Percentiles rank a stretch among this genome's conserved stretches.
These are phyloP conservation scores for Mycena epipterygia DNA, from an alignment of 768 basidiomycete species.

Conservation along the genomic window DNA sequence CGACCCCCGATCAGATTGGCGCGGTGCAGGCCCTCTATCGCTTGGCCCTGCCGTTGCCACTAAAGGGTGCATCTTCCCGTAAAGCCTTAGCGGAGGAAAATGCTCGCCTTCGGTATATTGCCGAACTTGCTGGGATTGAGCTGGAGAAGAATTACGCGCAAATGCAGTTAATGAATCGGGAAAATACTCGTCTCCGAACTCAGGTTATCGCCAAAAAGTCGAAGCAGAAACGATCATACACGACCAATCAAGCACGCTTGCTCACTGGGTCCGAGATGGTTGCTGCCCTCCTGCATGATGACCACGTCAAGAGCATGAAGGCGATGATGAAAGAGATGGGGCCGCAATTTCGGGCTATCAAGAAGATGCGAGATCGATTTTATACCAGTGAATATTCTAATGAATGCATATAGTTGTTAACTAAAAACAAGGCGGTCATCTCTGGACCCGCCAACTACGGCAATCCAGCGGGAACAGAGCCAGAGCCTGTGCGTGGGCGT, in stretches of 20 bases:
- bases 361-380: too few relatives aligned
- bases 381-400: too few relatives aligned
- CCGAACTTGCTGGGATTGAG: neutral
- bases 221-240: conserved; percentile 3
- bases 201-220: neutral
- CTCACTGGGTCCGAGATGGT: neutral
- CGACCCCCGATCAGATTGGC: neutral
- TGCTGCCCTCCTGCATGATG: neutral
- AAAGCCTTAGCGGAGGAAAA: conserved; percentile 1
- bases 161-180: neutral
- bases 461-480: neutral
- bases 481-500: neutral
- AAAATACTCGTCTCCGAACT: neutral
- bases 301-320: neutral
- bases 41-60: neutral
- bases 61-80: neutral
- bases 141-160: conserved; percentile 12
- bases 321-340: neutral
- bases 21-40: neutral
- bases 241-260: neutral
- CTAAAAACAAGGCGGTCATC: neutral
- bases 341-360: neutral
- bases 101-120: neutral
- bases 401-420: too few relatives aligned
- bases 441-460: neutral